These are phyloP conservation scores for Aspergillus pseudoterreus DNA, from an alignment of 2,329 filamentous ascomycete species.

Conservation along the genomic window DNA sequence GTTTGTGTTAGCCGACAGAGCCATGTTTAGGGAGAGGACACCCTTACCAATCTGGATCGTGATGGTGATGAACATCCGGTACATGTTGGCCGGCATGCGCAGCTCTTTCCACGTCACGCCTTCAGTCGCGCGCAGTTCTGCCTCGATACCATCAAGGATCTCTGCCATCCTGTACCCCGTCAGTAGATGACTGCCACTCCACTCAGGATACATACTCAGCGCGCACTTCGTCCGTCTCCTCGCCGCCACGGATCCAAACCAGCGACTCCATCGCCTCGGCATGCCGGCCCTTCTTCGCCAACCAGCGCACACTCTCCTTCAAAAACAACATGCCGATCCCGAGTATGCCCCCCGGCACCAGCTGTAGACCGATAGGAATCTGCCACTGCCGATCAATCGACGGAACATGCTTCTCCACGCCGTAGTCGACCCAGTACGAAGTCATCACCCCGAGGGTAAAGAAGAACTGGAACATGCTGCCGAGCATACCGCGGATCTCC, in stretches of 20 bases:
- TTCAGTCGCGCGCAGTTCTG: conserved; percentile 35
- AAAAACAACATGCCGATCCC: conserved; percentile 48
- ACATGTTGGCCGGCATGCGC: conserved; percentile 45
- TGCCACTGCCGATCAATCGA: conserved; percentile 48
- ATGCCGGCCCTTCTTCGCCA: conserved; percentile 45
- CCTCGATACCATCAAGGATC: conserved; percentile 21
- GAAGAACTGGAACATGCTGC: conserved; percentile 35
- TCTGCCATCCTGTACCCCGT: conserved; percentile 45
- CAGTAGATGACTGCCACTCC: conserved; percentile 13
- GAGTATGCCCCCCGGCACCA: conserved; percentile 47
- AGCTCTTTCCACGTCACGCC: conserved; percentile 48
- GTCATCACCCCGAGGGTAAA: conserved; percentile 36
- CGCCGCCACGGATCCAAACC: conserved; percentile 45
- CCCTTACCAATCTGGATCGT: conserved; percentile 43
- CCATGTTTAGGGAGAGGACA: not conserved
- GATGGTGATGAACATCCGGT: conserved; percentile 45
- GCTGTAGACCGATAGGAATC: conserved; percentile 45
- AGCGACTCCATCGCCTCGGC: conserved; percentile 48
- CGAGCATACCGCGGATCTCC: conserved; percentile 39
- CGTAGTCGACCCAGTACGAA: conserved; percentile 49
- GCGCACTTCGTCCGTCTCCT: conserved; percentile 16
- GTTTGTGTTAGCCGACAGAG: not conserved
- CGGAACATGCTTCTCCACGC: conserved; percentile 38
- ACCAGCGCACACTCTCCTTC: conserved; percentile 48
- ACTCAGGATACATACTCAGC: conserved; percentile 6